These are phyloP conservation scores for Colletotrichum limetticola DNA, from an alignment of 2,329 filamentous ascomycete species.

Conservation along the genomic window DNA sequence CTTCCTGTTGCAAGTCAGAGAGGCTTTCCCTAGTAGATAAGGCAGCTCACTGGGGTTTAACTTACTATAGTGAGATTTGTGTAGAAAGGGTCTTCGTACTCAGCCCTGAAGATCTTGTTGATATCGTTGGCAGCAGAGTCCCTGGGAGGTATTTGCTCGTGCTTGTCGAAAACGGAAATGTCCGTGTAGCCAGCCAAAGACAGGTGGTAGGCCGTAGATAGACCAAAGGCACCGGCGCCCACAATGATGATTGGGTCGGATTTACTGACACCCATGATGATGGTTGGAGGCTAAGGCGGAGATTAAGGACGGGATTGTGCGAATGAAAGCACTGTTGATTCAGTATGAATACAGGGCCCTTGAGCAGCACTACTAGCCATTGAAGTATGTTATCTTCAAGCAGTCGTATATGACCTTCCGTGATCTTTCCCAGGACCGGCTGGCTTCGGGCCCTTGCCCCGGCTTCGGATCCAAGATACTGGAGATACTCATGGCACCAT, in stretches of 20 bases:
- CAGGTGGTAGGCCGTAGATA: slow-evolving; percentile 60
- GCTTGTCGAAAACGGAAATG: slow-evolving; percentile 59
- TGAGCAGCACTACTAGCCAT: background rate
- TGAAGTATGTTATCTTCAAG: slow-evolving; percentile 17
- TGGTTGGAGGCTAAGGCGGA: background rate
- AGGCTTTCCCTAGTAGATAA: background rate
- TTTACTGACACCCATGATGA: slow-evolving; percentile 38
- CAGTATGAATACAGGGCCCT: background rate
- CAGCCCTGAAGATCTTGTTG: slow-evolving; percentile 70
- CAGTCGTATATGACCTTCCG: background rate
- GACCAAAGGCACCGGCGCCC: slow-evolving; percentile 61
- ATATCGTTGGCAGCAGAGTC: slow-evolving; percentile 68
- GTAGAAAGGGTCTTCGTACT: slow-evolving; percentile 69
- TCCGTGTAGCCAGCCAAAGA: slow-evolving; percentile 54
- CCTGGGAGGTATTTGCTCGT: slow-evolving; percentile 51
- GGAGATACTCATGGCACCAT: background rate
- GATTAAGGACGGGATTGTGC: background rate
- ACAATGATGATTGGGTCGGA: slow-evolving; percentile 48
- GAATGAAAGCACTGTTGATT: background rate
- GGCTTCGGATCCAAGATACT: slow-evolving; percentile 6
- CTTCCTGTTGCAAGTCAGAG: slow-evolving; percentile 48
- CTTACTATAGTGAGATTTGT: slow-evolving; percentile 62
- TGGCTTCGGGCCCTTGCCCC: slow-evolving; percentile 13
- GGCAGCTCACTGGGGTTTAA: background rate
- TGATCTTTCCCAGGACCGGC: background rate